Evolutionary conservation across 768 basidiomycete species (phyloP), one percentile per base, ranked within the genome.

Genomic region (Mycena venus): DNA sequence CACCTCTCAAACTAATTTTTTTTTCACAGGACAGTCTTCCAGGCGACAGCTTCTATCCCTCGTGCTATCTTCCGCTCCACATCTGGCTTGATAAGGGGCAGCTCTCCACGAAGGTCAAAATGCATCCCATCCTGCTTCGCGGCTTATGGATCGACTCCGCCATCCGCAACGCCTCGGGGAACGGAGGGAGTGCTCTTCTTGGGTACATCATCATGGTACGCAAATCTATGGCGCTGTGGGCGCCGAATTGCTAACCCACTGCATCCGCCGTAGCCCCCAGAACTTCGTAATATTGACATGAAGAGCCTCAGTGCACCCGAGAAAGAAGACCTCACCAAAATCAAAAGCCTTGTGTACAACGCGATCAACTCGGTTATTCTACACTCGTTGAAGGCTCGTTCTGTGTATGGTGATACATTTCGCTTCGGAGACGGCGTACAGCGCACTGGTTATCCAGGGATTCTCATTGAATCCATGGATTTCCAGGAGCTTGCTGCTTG

Each of bases 101-200:
- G 2, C 77, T 79, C 51, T 69, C 75, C 2, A 76, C 64, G 2
- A 73, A 72, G 27, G 65, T 68, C 17, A 78, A 75, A 27, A 79
- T 74, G 73, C 75, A 79, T 49, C 79, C 75, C 3, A 70, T 79
- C 25, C 44, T 79, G 5, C 17, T 78, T 19, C 76, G 76, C 9
- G 70, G 53, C 1, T 58, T 42, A 3, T 78, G 72, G 65, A 77
- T 79, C 27, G 59, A 73, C 9, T 60, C 74, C 3, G 34, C 29
- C 11, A 80, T 75, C 2, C 77, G 78, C 5, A 80, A 80, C 61
- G 78, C 42, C 3, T 78, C 78, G 3, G 79, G 79, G 2, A 79
- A 79, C 42, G 79, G 79, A 4, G 78, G 79, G 2, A 55, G 65
- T 2, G 47, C 73, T 5, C 49, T 80, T 2, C 25, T 70, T 17